phyloP scores from a whole-genome alignment of 2,329 filamentous ascomycete species.

The Fusarium anguioides region DNA sequence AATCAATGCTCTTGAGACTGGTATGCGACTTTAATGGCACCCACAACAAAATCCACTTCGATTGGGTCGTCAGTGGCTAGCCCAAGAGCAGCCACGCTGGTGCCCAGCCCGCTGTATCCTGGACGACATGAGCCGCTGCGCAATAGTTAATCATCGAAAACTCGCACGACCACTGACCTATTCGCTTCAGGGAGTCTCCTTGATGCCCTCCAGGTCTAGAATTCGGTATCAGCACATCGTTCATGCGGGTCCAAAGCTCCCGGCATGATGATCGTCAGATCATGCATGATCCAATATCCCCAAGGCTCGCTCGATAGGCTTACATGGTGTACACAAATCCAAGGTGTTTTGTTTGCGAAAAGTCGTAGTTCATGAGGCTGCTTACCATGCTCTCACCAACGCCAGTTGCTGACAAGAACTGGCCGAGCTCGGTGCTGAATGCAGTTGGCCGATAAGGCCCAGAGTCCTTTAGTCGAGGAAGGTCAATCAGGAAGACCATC shows the following conservation, averaged over 20 bases:
- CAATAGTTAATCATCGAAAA: slow-evolving; percentile 13
- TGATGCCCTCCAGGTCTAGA: slow-evolving; percentile 52
- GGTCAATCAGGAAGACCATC: slow-evolving; percentile 91
- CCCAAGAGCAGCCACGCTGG: slow-evolving; percentile 72
- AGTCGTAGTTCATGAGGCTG: slow-evolving; percentile 84
- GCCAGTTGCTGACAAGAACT: slow-evolving; percentile 75
- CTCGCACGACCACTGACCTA: slow-evolving; percentile 45
- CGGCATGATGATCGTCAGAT: slow-evolving; percentile 6
- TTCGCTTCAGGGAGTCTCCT: slow-evolving; percentile 44
- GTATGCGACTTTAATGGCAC: slow-evolving; percentile 46
- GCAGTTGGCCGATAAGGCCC: slow-evolving; percentile 48
- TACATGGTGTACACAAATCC: slow-evolving; percentile 90
- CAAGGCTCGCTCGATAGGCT: slow-evolving; percentile 45
- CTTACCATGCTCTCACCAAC: slow-evolving; percentile 72
- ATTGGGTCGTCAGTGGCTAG: slow-evolving; percentile 66
- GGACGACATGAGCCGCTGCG: slow-evolving; percentile 38
- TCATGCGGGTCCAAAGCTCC: slow-evolving; percentile 11
- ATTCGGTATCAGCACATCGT: slow-evolving; percentile 27
- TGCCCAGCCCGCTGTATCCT: slow-evolving; percentile 81
- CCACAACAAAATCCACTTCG: slow-evolving; percentile 78
- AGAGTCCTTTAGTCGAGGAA: slow-evolving; percentile 70
- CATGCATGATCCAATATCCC: slow-evolving; percentile 5
- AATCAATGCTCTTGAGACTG: slow-evolving; percentile 15
- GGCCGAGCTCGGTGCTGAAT: slow-evolving; percentile 77
- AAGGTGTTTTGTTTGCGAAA: slow-evolving; percentile 74